Conservation (phyloP, 768 basidiomycete genomes). For the Chalciporus piperatus region DNA sequence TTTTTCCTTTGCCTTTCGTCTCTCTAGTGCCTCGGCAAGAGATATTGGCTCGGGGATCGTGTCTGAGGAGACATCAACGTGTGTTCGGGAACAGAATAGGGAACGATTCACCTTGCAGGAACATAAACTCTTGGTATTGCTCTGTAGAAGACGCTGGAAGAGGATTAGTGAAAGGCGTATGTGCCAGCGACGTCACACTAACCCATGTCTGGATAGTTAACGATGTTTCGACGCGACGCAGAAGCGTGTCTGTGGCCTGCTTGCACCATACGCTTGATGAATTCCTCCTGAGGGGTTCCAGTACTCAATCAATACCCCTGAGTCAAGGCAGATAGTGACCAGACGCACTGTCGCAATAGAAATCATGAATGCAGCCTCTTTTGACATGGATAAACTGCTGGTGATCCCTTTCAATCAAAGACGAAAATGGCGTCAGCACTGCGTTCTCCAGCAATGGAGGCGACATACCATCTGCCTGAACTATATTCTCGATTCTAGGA, state of each 20-base stretch:
- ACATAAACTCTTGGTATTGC: slow-evolving; percentile 68
- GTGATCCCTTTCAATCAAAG: slow-evolving; percentile 46
- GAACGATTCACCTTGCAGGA: slow-evolving; percentile 55
- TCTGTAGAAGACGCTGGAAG: slow-evolving; percentile 53
- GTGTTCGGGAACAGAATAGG: neutral
- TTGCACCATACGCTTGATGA: slow-evolving; percentile 71
- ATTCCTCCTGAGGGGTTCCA: slow-evolving; percentile 64
- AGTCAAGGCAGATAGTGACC: slow-evolving; percentile 1
- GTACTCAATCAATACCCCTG: slow-evolving; percentile 9
- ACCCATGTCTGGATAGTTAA: slow-evolving; percentile 80
- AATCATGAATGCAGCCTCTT: slow-evolving; percentile 70
- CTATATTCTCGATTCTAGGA: slow-evolving; percentile 67
- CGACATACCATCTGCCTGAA: slow-evolving; percentile 70
- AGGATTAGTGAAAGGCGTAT: slow-evolving; percentile 3
- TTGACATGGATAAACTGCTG: slow-evolving; percentile 65
- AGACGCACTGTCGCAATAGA: slow-evolving; percentile 69
- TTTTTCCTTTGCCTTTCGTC: slow-evolving; percentile 51
- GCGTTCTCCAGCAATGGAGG: slow-evolving; percentile 6
- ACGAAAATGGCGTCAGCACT: slow-evolving; percentile 15
- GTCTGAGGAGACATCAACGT: slow-evolving; percentile 39
- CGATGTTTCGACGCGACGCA: slow-evolving; percentile 51
- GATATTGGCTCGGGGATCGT: slow-evolving; percentile 64
- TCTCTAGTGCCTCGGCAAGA: slow-evolving; percentile 56
- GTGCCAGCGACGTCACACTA: slow-evolving; percentile 21
- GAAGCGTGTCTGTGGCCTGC: slow-evolving; percentile 67